Evolutionary conservation across 345 rosid genomes (phyloP).

Genomic region (Sonneratia alba): DNA sequence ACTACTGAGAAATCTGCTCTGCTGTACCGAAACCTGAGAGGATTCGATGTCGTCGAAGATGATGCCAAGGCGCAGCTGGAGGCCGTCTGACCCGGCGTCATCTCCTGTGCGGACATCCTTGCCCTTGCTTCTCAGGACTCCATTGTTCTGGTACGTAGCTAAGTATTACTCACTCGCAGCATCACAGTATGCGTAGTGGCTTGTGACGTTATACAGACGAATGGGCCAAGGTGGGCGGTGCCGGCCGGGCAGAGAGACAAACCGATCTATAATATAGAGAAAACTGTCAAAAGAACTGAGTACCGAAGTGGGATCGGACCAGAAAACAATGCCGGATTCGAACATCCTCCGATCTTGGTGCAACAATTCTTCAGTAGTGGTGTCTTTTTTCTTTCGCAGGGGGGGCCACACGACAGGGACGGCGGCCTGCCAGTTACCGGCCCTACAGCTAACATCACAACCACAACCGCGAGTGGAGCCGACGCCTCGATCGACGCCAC

Average conservation of each 20-base stretch:
- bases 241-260: constrained; percentile 39
- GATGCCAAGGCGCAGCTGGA: constrained; percentile 47
- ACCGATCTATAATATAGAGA: too few species aligned
- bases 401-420: constrained; percentile 68
- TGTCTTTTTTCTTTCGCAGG: too few species aligned
- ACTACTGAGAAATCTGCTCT: constrained; percentile 31
- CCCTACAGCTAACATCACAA: constrained; percentile 38
- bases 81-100: constrained; percentile 38
- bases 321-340: too few species aligned
- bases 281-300: too few species aligned
- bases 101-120: constrained; percentile 49
- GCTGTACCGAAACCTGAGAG: constrained; percentile 23
- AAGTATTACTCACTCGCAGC: too few species aligned
- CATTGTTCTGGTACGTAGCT: constrained; percentile 24
- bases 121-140: constrained; percentile 47
- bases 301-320: too few species aligned
- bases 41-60: constrained; percentile 40
- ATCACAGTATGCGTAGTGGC: too few species aligned
- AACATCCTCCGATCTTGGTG: too few species aligned
- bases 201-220: constrained; percentile 8
- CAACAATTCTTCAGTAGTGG: too few species aligned
- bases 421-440: constrained; percentile 37
- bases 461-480: constrained; percentile 17
- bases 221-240: constrained; percentile 13
- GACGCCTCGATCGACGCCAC: constrained; percentile 36